A percentile compares a stretch with the other conserved stretches of the same genome.
Evolutionary conservation across 257 asterid genomes (phyloP).

Genomic region (Dorcoceras hygrometricum): DNA sequence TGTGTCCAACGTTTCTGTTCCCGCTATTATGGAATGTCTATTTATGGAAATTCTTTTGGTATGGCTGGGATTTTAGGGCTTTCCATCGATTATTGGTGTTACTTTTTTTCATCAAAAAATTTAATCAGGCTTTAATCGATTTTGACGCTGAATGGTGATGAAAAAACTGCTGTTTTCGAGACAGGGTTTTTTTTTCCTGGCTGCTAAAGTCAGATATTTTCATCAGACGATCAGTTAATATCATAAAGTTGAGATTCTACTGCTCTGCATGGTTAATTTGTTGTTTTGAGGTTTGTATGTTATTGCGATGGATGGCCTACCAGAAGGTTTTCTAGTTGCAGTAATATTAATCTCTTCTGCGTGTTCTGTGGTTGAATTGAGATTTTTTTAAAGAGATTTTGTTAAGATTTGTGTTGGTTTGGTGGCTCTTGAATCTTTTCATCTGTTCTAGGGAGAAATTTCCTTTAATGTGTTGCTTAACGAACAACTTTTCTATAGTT

Average conservation of each 20-base stretch:
- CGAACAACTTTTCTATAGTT: neutral
- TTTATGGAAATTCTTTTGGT: conserved; percentile 18
- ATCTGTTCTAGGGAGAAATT: neutral
- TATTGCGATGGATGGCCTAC: neutral
- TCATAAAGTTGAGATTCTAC: neutral
- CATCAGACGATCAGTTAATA: neutral
- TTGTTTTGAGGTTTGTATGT: neutral
- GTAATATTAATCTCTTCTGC: neutral
- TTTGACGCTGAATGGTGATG: neutral
- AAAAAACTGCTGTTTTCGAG: neutral
- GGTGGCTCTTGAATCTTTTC: neutral
- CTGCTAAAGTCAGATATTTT: neutral
- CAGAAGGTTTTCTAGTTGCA: neutral
- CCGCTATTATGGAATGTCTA: conserved; percentile 31
- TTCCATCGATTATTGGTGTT: too few relatives aligned
- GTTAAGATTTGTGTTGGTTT: neutral
- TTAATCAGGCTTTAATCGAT: too few relatives aligned
- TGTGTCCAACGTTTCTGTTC: conserved; percentile 17
- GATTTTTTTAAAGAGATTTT: neutral
- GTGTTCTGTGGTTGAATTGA: neutral
- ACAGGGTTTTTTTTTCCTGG: neutral
- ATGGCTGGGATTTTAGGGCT: neutral
- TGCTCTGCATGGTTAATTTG: neutral
- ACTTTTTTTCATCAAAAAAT: too few relatives aligned
- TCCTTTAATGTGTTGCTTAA: neutral